Evolutionary conservation across 1,284 basidiomycete genomes (phyloP), one percentile per base, ranked within the genome.

Genomic region (Malassezia caprae): DNA sequence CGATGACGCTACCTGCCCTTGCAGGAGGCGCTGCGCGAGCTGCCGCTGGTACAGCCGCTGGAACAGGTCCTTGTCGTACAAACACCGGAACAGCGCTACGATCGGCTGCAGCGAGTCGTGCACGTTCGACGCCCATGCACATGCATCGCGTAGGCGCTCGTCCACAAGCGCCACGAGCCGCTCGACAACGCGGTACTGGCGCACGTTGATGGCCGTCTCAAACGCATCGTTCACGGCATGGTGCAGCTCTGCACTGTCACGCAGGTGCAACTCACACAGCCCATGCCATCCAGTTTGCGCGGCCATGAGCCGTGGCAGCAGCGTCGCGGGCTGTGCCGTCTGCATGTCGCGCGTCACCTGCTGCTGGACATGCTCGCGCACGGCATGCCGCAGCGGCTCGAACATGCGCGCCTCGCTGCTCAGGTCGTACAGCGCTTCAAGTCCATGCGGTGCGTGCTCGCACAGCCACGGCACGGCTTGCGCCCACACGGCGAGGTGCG

Each of bases 1-100:
- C 64, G 90, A 84, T 7, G 85, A 88, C 0, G 93, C 91, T 49
- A 85, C 89, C 70, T 85, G 85, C 65, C 84, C 84, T 17, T 96
- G 79, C 34, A 99, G 77, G 52, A 99, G 74, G 34, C 93, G 82
- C 78, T 89, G 94, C 17, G 91, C 88, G 50, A 98, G 78, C 44
- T 85, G 83, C 8, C 87, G 83, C 70, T 88, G 86, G 76, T 96
- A 99, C 77, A 94, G 96, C 28, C 87, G 87, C 66, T 91, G 84
- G 49, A 71, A 73, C 61, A 71, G 65, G 56, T 78, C 77, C 60
- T 78, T 78, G 56, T 67, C 64, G 32, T 64, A 55, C 69, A 89
- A 90, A 74, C 84, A 94, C 41, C 90, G 80, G 76, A 94, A 93
- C 91, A 0, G 85, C 87, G 56, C 84, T 35, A 79, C 72, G 34